Evolutionary conservation across 768 basidiomycete species (phyloP).

Genomic region (Naganishia vaughanmartiniae): DNA sequence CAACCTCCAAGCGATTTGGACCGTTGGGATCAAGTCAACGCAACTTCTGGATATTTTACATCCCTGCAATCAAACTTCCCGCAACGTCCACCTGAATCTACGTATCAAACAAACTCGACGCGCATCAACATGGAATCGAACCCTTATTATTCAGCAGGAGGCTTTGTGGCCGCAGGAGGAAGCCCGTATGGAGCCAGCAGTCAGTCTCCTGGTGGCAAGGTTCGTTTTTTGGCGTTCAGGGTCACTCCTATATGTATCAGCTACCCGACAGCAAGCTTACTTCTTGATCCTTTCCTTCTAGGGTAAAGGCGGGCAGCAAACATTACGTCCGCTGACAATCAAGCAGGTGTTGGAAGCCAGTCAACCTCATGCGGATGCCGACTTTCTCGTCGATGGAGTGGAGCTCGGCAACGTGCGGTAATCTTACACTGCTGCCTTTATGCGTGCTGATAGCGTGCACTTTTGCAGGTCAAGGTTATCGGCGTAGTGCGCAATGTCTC

Average conservation of each 20-base stretch:
- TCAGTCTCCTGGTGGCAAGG: constrained; percentile 23
- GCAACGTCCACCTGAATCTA: background rate
- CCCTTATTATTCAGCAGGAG: constrained; percentile 21
- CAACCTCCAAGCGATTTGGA: too few species aligned
- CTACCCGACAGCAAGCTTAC: background rate
- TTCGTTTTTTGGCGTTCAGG: background rate
- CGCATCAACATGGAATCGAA: constrained; percentile 8
- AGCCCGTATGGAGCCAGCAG: constrained; percentile 21
- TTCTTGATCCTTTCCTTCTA: background rate
- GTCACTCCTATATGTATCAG: background rate
- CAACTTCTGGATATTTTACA: background rate
- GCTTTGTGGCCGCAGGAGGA: constrained; percentile 19
- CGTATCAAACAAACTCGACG: background rate
- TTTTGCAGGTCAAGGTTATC: constrained; percentile 66
- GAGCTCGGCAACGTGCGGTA: constrained; percentile 74
- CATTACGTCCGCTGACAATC: constrained; percentile 72
- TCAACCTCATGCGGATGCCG: constrained; percentile 84
- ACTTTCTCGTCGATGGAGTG: constrained; percentile 76
- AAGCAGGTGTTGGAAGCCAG: constrained; percentile 70
- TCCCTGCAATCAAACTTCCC: background rate
- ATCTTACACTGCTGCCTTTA: background rate
- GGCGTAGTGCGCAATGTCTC: constrained; percentile 69
- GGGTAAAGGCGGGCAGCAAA: constrained; percentile 40
- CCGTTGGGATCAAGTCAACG: too few species aligned
- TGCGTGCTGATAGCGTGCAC: too few species aligned